phyloP scores from a whole-genome alignment of 306 rosid genomes.

The Vigna mungo region DNA sequence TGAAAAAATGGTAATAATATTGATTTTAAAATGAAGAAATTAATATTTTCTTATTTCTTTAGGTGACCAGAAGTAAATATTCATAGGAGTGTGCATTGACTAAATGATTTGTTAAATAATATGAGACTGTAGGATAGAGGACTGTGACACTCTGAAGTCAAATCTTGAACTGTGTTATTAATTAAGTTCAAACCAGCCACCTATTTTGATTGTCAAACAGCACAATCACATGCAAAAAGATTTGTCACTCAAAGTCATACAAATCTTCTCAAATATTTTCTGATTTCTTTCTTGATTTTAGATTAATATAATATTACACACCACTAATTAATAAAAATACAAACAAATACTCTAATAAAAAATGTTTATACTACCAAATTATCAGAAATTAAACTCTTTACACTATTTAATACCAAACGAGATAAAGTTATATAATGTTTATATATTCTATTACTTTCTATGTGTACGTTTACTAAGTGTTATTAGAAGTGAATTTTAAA shows the following conservation, averaged over 20 bases:
- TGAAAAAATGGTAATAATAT: too few relatives aligned
- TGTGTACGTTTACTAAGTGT: too few relatives aligned
- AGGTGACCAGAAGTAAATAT: background rate
- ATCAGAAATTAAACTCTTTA: too few relatives aligned
- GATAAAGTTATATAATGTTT: too few relatives aligned
- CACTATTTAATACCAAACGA: too few relatives aligned
- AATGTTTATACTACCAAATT: too few relatives aligned
- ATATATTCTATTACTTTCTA: too few relatives aligned
- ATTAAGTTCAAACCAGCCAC: constrained; percentile 45
- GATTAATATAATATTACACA: background rate
- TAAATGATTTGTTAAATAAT: background rate
- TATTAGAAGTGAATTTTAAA: too few relatives aligned
- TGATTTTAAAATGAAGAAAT: too few relatives aligned
- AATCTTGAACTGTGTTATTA: constrained; percentile 3
- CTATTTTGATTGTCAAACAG: constrained; percentile 47
- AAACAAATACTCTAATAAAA: too few relatives aligned
- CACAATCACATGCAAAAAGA: background rate
- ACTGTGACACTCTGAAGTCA: constrained; percentile 26
- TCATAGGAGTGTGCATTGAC: background rate
- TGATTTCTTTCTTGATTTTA: background rate
- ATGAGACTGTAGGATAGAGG: background rate
- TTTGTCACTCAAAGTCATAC: constrained; percentile 8
- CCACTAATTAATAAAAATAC: too few relatives aligned
- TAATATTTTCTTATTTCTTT: background rate
- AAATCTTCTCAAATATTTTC: background rate